Evolutionary conservation across 768 basidiomycete species (phyloP), one percentile per base, ranked within the genome.

Genomic region (Mycena amicta): DNA sequence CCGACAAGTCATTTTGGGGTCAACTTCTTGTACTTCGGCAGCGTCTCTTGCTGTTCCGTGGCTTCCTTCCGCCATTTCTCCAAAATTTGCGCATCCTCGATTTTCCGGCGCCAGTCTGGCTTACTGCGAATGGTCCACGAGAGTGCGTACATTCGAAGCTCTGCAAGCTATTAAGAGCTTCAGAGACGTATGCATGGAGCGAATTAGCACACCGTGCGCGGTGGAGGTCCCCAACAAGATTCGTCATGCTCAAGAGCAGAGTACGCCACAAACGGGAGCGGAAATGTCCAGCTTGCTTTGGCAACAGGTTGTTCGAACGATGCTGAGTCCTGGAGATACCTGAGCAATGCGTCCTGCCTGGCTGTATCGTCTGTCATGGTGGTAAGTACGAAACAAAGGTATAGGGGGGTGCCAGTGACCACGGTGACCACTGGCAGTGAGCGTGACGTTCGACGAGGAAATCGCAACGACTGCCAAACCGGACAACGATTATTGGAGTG

Each of bases 1-100:
- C 43, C 20, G 64, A 66, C 22, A 75, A 45, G 8, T 67, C 55
- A 2, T 26, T 53, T 50, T 12, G 23, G 5, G 20, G 56, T 62
- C 50, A 62, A 3, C 18, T 50, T 53, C 26, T 58, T 16, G 3
- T 59, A 28, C 5, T 45, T 3, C 2, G 4, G 46, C 22, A 59
- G 31, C 3, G 5, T 12, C 26, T 49, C 25, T 28, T 58, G 58
- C 33, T 62, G 61, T 11, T 55, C 58, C 4, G 57, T 37, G 0
- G 61, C 64, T 26, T 65, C 64, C 6, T 56, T 39, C 16, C 64
- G 61, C 61, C 61, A 65, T 20, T 63, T 65, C 12, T 59, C 58
- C 31, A 59, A 4, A 22, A 65, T 60, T 5, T n/a, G 13, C 1
- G 55, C 25, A 33, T 65, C 58, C 2, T 29, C 28, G 2, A 57